phyloP scores from a whole-genome alignment of 163 green algal species.

The Picocystis sp. region DNA sequence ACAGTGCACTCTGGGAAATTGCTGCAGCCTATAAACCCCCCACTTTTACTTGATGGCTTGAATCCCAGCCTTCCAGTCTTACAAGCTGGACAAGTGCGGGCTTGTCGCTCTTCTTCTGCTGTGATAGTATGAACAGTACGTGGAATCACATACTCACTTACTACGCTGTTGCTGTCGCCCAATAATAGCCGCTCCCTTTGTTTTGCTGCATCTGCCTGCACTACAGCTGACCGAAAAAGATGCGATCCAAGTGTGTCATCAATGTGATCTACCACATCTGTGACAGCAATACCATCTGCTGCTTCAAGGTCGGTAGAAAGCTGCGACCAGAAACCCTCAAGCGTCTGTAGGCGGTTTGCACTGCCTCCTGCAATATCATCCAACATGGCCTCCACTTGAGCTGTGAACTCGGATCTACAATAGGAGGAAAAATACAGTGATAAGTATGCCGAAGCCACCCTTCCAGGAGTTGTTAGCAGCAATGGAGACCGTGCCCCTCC shows the following conservation, averaged over 20 bases:
- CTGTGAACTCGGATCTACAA: conserved; percentile 35
- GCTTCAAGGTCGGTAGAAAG: neutral
- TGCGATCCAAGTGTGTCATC: neutral
- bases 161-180: too few relatives aligned
- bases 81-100: too few relatives aligned
- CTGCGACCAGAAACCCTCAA: conserved; percentile 9
- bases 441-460: neutral
- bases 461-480: too few relatives aligned
- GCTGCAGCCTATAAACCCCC: conserved; percentile 17
- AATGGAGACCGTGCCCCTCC: conserved; percentile 30
- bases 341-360: too few relatives aligned
- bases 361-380: conserved; percentile 11
- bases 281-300: neutral
- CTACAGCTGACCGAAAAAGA: neutral
- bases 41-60: conserved; percentile 9
- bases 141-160: neutral
- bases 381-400: conserved; percentile 52
- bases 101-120: conserved; percentile 1
- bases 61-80: conserved; percentile 7
- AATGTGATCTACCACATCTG: neutral
- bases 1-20: conserved; percentile 5
- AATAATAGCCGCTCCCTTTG: too few relatives aligned
- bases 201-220: neutral
- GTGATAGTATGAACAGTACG: conserved; percentile 7
- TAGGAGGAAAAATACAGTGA: conserved; percentile 31